Conservation (phyloP, 495 filamentous ascomycete species). For the Pseudotulostoma volvatum region DNA sequence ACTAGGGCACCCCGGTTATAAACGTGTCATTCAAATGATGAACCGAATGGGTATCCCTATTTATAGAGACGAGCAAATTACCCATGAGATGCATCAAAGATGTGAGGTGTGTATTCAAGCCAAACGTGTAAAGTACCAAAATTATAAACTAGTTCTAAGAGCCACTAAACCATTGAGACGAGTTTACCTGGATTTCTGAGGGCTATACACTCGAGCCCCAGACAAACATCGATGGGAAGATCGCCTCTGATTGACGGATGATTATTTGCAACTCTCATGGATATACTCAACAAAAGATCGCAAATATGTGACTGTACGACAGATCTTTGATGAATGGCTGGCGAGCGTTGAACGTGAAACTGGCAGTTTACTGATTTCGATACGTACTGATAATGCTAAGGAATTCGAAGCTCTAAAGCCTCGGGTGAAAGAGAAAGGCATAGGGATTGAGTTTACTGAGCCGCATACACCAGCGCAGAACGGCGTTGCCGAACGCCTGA, state of each 20-base stretch:
- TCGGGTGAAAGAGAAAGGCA: background rate
- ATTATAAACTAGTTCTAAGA: background rate
- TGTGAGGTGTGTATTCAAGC: background rate
- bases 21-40: background rate
- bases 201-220: background rate
- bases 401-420: background rate
- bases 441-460: too few species aligned
- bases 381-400: slow-evolving; percentile 2
- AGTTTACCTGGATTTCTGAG: slow-evolving; percentile 2
- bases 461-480: background rate
- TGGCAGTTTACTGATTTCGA: background rate
- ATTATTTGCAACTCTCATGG: background rate
- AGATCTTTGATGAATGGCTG: background rate
- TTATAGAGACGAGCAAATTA: background rate
- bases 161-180: background rate
- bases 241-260: background rate
- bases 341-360: background rate
- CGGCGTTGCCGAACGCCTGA: background rate
- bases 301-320: background rate
- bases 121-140: background rate
- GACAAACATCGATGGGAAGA: background rate
- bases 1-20: background rate
- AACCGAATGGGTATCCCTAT: background rate
- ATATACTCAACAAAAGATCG: background rate
- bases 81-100: background rate